phyloP scores from a whole-genome alignment of 192 early-diverging fungal species.

The Coemansia sp. region DNA sequence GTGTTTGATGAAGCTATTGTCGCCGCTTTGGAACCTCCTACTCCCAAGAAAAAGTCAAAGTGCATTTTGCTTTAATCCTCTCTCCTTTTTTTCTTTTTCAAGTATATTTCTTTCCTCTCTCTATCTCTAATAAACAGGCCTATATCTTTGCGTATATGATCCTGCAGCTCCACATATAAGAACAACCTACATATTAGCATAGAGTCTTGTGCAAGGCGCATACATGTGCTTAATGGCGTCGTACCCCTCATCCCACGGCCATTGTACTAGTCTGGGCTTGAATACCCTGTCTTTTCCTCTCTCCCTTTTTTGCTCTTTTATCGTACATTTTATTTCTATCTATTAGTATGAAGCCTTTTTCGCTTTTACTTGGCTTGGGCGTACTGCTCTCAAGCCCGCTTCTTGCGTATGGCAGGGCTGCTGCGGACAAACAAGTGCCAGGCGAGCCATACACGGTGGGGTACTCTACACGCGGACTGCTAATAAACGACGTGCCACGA shows the following conservation, averaged over 20 bases:
- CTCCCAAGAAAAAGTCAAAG: constrained; percentile 46
- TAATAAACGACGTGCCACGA: constrained; percentile 42
- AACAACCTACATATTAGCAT: too few relatives aligned
- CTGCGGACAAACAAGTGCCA: constrained; percentile 19
- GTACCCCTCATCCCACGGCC: not conserved
- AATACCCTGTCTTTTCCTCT: not conserved
- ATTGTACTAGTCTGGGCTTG: too few relatives aligned
- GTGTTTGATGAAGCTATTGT: constrained; percentile 69
- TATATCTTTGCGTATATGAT: too few relatives aligned
- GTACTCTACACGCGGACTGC: constrained; percentile 35
- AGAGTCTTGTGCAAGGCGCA: not conserved
- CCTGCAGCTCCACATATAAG: too few relatives aligned
- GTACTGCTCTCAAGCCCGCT: not conserved
- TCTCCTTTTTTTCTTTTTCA: constrained; percentile 4
- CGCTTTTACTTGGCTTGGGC: not conserved
- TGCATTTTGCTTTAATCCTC: constrained; percentile 47
- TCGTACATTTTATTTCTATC: not conserved
- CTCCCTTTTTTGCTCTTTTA: constrained; percentile 3
- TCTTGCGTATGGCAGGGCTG: not conserved
- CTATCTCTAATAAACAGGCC: not conserved
- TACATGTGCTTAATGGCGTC: not conserved
- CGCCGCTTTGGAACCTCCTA: constrained; percentile 66
- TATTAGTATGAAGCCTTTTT: not conserved
- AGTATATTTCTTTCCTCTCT: constrained; percentile 2
- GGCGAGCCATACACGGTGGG: constrained; percentile 40